Percentiles rank a stretch among this genome's conserved stretches.
These are phyloP conservation scores for Serendipita vermifera DNA, from an alignment of 768 basidiomycete species.

Conservation along the genomic window DNA sequence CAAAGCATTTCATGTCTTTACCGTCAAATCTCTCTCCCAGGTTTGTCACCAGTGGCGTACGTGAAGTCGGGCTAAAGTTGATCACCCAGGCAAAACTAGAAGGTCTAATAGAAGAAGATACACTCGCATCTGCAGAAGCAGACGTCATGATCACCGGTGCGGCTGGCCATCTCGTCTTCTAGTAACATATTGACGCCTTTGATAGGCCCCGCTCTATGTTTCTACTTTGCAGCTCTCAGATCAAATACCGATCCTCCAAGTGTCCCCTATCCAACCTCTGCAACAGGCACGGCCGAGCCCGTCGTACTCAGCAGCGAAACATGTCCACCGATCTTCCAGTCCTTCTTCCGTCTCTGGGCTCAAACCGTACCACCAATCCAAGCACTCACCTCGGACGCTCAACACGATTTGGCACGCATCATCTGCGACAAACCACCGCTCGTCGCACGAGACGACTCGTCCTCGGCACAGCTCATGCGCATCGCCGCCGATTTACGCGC, in stretches of 20 bases:
- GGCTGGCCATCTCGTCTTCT: background rate
- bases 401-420: slow-evolving; percentile 71
- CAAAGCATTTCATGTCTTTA: slow-evolving; percentile 70
- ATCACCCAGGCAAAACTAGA: slow-evolving; percentile 51
- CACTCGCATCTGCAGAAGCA: slow-evolving; percentile 62
- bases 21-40: slow-evolving; percentile 55
- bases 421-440: slow-evolving; percentile 55
- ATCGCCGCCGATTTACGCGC: slow-evolving; percentile 73
- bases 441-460: slow-evolving; percentile 10
- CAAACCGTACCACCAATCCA: slow-evolving; percentile 53
- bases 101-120: slow-evolving; percentile 53
- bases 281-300: slow-evolving; percentile 23
- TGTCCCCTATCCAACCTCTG: slow-evolving; percentile 55
- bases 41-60: background rate
- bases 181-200: slow-evolving; percentile 6
- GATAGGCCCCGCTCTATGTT: slow-evolving; percentile 62
- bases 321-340: slow-evolving; percentile 53
- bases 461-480: slow-evolving; percentile 36
- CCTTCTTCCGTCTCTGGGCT: slow-evolving; percentile 65
- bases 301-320: slow-evolving; percentile 50
- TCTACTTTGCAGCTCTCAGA: slow-evolving; percentile 74
- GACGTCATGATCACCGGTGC: slow-evolving; percentile 79
- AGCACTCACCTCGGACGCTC: slow-evolving; percentile 42
- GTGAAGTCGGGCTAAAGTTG: no score
- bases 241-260: slow-evolving; percentile 65